phyloP scores from a whole-genome alignment of 2,329 filamentous ascomycete species.

The Penicillium sp. region DNA sequence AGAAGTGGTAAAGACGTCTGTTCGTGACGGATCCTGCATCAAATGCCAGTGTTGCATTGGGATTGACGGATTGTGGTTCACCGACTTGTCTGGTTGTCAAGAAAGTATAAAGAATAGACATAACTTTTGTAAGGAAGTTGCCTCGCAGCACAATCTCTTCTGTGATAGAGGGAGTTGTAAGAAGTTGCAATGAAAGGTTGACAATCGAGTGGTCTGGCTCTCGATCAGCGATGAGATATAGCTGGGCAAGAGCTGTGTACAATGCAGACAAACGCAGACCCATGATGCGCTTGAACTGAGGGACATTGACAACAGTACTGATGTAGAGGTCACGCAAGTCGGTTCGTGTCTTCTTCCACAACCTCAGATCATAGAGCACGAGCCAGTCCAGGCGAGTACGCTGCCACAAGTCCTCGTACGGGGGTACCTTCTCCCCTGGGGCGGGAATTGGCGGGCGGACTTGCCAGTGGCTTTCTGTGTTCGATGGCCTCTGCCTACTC shows the following conservation, averaged over 20 bases:
- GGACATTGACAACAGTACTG: conserved; percentile 90
- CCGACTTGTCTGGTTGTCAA: conserved; percentile 93
- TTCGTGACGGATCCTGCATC: conserved; percentile 95
- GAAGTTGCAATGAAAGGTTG: conserved; percentile 92
- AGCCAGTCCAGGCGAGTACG: conserved; percentile 90
- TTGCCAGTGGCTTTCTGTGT: conserved; percentile 75
- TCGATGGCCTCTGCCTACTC: conserved; percentile 44
- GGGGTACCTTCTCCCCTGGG: conserved; percentile 60
- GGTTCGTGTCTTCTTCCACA: conserved; percentile 95
- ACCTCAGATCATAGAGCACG: conserved; percentile 86
- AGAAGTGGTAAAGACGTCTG: conserved; percentile 95
- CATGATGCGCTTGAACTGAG: conserved; percentile 91
- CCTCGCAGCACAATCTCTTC: conserved; percentile 91
- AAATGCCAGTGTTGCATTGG: conserved; percentile 82
- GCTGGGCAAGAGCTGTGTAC: conserved; percentile 87
- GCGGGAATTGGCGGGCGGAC: conserved; percentile 72
- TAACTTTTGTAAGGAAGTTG: conserved; percentile 91
- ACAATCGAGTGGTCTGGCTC: conserved; percentile 99
- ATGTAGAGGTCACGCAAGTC: conserved; percentile 93
- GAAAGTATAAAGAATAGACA: conserved; percentile 97
- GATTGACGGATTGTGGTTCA: conserved; percentile 84
- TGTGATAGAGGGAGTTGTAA: conserved; percentile 95
- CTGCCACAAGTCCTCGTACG: conserved; percentile 84
- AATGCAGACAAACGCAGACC: conserved; percentile 91
- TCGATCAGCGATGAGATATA: conserved; percentile 92